Evolutionary conservation across 768 basidiomycete species (phyloP), one percentile per base, ranked within the genome.

Genomic region (Cubamyces sp.): DNA sequence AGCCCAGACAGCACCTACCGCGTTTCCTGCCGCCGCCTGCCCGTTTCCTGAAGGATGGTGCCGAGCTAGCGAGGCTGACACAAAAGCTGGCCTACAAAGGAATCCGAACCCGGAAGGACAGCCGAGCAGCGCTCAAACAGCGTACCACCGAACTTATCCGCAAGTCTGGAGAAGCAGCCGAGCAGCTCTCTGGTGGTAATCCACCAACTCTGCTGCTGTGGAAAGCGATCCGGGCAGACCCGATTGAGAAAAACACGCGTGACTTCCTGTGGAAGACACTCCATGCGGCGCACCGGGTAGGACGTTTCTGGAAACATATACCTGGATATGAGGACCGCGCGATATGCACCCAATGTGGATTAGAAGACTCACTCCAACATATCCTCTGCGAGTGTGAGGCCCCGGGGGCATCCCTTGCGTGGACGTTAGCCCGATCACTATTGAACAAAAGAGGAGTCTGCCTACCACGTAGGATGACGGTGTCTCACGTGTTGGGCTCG

Each of bases 351-450:
- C 3, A 3, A 9, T 71, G 70, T 42, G 54, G 46, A 5, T 41
- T 18, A 16, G 47, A 39, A 0, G 72, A 74, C 7, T 61, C 64
- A 0, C 62, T 72, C 48, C 54, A 51, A 0, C 73, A 74, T 43
- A 70, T 72, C 7, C 62, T 72, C 3, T 46, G 41, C 0, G 8
- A 61, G 0, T 74, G 72, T 46, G 5, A 37, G 1, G 47, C 54
- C 5, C 26, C 54, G 1, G 67, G 58, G 0, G 30, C 51, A 19
- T 0, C 15, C 15, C 3, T 28, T 19, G 15, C 68, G 5, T 66
- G 67, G 69, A 11, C 28, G 5, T 51, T 69, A 0, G 37, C 34
- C 0, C 2, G 12, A 12, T 26, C 49, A 0, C 39, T 66, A 12
- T 60, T 60, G 59, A 16, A 0, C 9, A 30, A 23, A 23, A 57